A percentile compares a stretch with the other conserved stretches of the same genome.
Evolutionary conservation across 257 asterid genomes (phyloP).

Genomic region (Solanum megistacrolobum): DNA sequence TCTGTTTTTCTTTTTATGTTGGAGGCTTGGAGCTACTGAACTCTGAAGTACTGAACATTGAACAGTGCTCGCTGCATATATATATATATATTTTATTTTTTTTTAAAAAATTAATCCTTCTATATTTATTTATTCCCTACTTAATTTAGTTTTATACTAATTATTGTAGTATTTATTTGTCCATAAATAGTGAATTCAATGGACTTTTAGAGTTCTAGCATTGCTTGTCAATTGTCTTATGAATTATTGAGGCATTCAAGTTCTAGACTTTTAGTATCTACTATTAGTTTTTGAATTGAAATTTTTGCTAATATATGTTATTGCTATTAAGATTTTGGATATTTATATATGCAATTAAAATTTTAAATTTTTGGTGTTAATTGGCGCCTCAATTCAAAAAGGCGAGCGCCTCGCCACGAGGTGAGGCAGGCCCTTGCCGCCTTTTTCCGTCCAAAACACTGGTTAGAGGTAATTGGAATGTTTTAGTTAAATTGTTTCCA

Average conservation of each 20-base stretch:
- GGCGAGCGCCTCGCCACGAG: not conserved
- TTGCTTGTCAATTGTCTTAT: no score
- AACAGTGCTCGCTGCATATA: not conserved
- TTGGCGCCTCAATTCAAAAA: not conserved
- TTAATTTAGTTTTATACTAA: no score
- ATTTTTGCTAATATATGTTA: not conserved
- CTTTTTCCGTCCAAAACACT: not conserved
- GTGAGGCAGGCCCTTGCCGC: not conserved
- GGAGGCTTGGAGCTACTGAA: not conserved
- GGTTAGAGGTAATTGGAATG: not conserved
- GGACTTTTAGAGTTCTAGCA: not conserved
- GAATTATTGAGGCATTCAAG: no score
- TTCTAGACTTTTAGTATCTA: not conserved
- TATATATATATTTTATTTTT: no score
- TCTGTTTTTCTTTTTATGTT: not conserved
- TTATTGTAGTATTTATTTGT: no score
- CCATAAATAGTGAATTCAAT: no score
- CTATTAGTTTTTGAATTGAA: not conserved
- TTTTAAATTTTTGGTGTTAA: not conserved
- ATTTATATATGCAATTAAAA: not conserved
- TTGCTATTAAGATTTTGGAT: not conserved
- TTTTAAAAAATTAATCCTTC: no score
- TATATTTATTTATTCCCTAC: not conserved
- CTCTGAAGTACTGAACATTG: not conserved
- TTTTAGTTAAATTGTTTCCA: not conserved